Percentiles rank a stretch among this genome's conserved stretches.
Evolutionary conservation across 1,139 yeast genomes (phyloP).

Genomic region (Geotrichum candidum): DNA sequence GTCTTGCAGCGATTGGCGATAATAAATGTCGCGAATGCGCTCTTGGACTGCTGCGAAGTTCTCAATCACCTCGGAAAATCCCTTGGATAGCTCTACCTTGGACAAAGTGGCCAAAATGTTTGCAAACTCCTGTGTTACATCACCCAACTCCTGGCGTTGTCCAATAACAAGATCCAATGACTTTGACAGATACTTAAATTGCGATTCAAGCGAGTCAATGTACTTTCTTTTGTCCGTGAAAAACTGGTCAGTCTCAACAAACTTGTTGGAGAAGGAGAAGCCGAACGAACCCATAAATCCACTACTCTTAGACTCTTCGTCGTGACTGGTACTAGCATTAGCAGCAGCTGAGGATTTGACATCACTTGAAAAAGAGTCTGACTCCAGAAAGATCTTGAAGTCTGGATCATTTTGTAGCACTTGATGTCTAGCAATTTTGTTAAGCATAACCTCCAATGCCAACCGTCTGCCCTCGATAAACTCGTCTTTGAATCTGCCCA

Average conservation of each 20-base stretch:
- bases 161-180: conserved; percentile 69
- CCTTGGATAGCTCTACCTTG: conserved; percentile 66
- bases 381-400: conserved; percentile 69
- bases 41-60: conserved; percentile 68
- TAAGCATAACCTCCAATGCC: conserved; percentile 84
- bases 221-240: conserved; percentile 64
- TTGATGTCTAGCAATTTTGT: conserved; percentile 54
- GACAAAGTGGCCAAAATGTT: conserved; percentile 52
- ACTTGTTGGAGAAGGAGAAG: conserved; percentile 52
- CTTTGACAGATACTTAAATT: conserved; percentile 61
- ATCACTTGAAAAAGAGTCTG: conserved; percentile 62
- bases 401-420: conserved; percentile 64
- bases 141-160: conserved; percentile 70
- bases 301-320: conserved; percentile 11
- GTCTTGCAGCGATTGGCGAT: conserved; percentile 79
- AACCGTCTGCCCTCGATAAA: conserved; percentile 81
- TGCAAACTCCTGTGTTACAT: conserved; percentile 60
- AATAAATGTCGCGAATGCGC: conserved; percentile 67
- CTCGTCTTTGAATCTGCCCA: conserved; percentile 81
- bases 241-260: conserved; percentile 73
- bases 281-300: conserved; percentile 61
- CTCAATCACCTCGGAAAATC: conserved; percentile 54
- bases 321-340: conserved; percentile 11
- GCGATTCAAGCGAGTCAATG: conserved; percentile 66
- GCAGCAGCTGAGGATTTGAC: conserved; percentile 23